Evolutionary conservation across 768 basidiomycete species (phyloP), one percentile per base, ranked within the genome.

Genomic region (Thelephora ganbajun): DNA sequence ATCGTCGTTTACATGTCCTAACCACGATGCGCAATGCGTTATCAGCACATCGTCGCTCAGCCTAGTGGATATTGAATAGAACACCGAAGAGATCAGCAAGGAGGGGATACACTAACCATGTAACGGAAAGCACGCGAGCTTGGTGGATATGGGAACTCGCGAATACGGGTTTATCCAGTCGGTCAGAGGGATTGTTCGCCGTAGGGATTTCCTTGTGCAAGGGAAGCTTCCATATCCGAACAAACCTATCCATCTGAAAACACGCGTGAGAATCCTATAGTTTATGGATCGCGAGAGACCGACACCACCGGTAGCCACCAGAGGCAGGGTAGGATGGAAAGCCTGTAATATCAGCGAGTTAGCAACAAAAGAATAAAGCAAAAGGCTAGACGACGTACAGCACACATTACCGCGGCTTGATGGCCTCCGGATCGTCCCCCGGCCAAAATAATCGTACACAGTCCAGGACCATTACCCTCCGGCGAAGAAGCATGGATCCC

Each of bases 251-350:
- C 53, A 85, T 66, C 85, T 88, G 46, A 12, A 48, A 33, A 20
- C 22, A 49, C 13, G 16, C 2, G 19, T 35, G 2, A 46, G 49
- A 36, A 35, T 16, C 46, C 9, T 14, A 1, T 11, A 12, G 19
- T 16, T 30, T 18, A 20, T 19, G 11, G 14, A n/a, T 36, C 5
- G 39, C 20, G 11, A 26, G 22, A 11, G 5, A 64, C 78, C 50
- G 59, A 87, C 85, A 18, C 85, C 85, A 55, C 83, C 81, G 13
- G 86, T 89, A 9, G 83, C 84, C 45, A 89, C 69, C 13, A 88
- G 53, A 3, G 83, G 81, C 45, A 71, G 62, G 9, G 62, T 61
- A 0, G 75, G 70, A 58, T 88, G 82, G 61, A 88, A 89, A 22
- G 78, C 74, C 83, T 86, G 13, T 43, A 14, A 13, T 36, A 20